A percentile compares a stretch with the other conserved stretches of the same genome.
phyloP scores from a whole-genome alignment of 1,284 basidiomycete genomes.

The Cryptococcus sp. region DNA sequence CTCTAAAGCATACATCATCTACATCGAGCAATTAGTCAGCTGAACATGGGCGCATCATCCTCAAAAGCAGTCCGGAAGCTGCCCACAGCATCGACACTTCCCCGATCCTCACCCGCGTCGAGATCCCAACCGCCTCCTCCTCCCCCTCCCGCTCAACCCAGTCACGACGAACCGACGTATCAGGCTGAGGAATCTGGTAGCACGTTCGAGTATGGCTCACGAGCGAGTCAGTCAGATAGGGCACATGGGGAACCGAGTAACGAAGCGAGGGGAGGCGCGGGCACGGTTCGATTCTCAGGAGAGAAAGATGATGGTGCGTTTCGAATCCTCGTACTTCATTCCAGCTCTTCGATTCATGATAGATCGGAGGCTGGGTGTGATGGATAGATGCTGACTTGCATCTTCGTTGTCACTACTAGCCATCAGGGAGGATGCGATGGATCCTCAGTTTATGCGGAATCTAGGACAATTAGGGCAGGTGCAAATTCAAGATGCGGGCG shows the following conservation, averaged over 20 bases:
- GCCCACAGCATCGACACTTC: conserved; percentile 13
- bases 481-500: conserved; percentile 64
- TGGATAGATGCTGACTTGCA: background rate
- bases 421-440: conserved; percentile 67
- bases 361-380: background rate
- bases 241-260: no score
- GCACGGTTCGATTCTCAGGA: conserved; percentile 39
- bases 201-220: background rate
- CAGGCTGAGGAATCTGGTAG: background rate
- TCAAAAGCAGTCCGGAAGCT: conserved; percentile 23
- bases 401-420: conserved; percentile 54
- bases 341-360: no score
- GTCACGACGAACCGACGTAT: background rate
- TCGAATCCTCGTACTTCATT: no score
- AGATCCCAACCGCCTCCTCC: background rate
- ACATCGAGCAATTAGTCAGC: background rate
- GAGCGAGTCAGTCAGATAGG: background rate
- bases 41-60: conserved; percentile 21
- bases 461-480: conserved; percentile 71
- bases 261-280: conserved; percentile 21
- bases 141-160: background rate
- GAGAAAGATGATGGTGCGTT: conserved; percentile 51
- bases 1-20: background rate
- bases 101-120: conserved; percentile 2
- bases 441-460: conserved; percentile 75